Percentiles rank a stretch among this genome's conserved stretches.
Evolutionary conservation across 495 filamentous ascomycete species (phyloP).

Genomic region (Glutinoglossum americanum): DNA sequence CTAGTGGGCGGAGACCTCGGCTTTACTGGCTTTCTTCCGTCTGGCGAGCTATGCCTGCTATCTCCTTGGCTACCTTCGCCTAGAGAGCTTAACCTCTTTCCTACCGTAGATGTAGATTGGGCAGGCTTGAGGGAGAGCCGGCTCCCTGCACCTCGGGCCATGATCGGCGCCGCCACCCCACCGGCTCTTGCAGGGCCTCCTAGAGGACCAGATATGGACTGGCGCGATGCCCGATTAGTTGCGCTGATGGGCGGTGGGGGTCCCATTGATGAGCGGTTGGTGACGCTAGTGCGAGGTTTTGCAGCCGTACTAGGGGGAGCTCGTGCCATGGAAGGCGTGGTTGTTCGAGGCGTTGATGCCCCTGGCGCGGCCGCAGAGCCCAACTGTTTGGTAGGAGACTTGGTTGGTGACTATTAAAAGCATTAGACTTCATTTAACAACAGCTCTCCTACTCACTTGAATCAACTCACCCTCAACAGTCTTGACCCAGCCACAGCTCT

Average conservation of each 20-base stretch:
- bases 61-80: conserved; percentile 13
- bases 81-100: conserved; percentile 5
- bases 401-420: conserved; percentile 43
- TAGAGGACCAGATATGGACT: conserved; percentile 20
- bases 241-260: conserved; percentile 23
- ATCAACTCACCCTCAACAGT: conserved; percentile 30
- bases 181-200: conserved; percentile 19
- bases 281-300: conserved; percentile 31
- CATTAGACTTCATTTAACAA: neutral
- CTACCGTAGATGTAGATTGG: conserved; percentile 7
- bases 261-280: conserved; percentile 42
- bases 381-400: conserved; percentile 63
- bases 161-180: conserved; percentile 12
- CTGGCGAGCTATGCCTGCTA: conserved; percentile 11
- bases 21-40: conserved; percentile 4
- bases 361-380: conserved; percentile 31
- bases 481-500: conserved; percentile 31
- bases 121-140: conserved; percentile 21
- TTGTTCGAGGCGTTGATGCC: conserved; percentile 33
- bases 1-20: conserved; percentile 3
- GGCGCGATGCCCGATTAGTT: conserved; percentile 13
- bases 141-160: conserved; percentile 16
- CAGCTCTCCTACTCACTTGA: neutral
- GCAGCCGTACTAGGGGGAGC: conserved; percentile 19
- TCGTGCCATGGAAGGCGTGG: conserved; percentile 18